Evolutionary conservation across 2,329 filamentous ascomycete genomes (phyloP).

Genomic region (Tolypocladium tundrense): DNA sequence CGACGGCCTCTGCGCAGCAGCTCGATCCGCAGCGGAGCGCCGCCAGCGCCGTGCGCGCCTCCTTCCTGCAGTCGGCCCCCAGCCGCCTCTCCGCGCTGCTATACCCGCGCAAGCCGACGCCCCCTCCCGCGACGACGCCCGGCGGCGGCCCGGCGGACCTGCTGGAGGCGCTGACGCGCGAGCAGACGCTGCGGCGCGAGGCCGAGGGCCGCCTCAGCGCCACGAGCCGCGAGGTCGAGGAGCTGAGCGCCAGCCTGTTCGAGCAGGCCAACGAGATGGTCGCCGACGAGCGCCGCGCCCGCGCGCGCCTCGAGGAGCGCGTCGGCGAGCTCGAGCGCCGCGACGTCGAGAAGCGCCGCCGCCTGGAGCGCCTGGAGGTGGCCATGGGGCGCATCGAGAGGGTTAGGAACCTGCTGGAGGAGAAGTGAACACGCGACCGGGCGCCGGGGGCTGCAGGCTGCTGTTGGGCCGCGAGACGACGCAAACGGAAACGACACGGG

Average conservation of each 20-base stretch:
- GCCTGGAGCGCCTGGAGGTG: slow-evolving; percentile 61
- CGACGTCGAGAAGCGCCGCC: slow-evolving; percentile 57
- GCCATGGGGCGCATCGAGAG: slow-evolving; percentile 63
- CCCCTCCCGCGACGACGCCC: not conserved
- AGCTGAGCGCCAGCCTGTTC: slow-evolving; percentile 65
- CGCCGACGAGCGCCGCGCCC: slow-evolving; percentile 59
- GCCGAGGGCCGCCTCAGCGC: slow-evolving; percentile 59
- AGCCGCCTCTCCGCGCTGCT: slow-evolving; percentile 35
- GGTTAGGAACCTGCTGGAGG: slow-evolving; percentile 50
- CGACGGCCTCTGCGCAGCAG: slow-evolving; percentile 13
- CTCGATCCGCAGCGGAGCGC: slow-evolving; percentile 6
- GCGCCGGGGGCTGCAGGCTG: not conserved
- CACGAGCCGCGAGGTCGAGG: slow-evolving; percentile 65
- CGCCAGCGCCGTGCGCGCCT: slow-evolving; percentile 25
- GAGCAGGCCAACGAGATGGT: slow-evolving; percentile 86
- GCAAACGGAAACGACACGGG: not conserved
- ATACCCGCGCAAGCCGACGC: slow-evolving; percentile 32
- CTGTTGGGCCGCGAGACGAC: no score
- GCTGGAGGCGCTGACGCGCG: slow-evolving; percentile 52
- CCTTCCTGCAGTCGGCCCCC: slow-evolving; percentile 35
- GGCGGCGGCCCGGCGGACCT: slow-evolving; percentile 33
- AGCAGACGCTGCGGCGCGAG: slow-evolving; percentile 54
- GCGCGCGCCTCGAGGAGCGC: slow-evolving; percentile 61
- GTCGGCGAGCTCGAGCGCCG: slow-evolving; percentile 58
- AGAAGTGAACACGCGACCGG: slow-evolving; percentile 6